Evolutionary conservation across 148 eudicot species (phyloP).

Genomic region (Rhododendron molle): DNA sequence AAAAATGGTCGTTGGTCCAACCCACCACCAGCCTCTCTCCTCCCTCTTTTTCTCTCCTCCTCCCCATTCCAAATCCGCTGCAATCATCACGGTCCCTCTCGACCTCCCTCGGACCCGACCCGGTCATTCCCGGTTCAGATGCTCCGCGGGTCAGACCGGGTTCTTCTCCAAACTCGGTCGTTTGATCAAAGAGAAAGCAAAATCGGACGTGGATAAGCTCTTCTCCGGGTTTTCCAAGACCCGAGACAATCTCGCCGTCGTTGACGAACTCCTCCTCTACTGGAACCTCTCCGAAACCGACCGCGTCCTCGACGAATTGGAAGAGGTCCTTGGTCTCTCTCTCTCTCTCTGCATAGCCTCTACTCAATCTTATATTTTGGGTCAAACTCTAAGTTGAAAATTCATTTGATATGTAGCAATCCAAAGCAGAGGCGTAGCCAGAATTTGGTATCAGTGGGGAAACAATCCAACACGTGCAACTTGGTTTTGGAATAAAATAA

Average conservation of each 20-base stretch:
- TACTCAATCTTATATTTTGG: too few relatives aligned
- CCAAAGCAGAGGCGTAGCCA: too few relatives aligned
- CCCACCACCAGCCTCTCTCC: too few relatives aligned
- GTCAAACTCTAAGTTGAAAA: too few relatives aligned
- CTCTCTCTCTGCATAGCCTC: not conserved
- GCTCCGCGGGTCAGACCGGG: conserved; percentile 65
- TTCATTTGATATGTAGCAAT: not conserved
- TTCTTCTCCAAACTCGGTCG: conserved; percentile 83
- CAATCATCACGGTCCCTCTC: conserved; percentile 5
- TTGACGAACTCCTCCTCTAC: conserved; percentile 81
- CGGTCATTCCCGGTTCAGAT: conserved; percentile 38
- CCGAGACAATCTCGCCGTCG: conserved; percentile 82
- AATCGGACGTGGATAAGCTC: conserved; percentile 83
- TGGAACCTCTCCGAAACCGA: conserved; percentile 94
- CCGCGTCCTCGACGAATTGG: conserved; percentile 88
- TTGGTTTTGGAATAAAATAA: too few relatives aligned
- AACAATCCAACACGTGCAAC: not conserved
- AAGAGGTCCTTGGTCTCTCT: conserved; percentile 48
- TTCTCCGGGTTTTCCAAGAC: conserved; percentile 97
- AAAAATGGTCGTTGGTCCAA: too few relatives aligned
- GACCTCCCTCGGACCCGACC: not conserved
- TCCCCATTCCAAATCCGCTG: conserved; percentile 23
- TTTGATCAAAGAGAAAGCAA: conserved; percentile 85
- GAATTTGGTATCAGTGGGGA: not conserved
- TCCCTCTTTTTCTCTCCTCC: conserved; percentile 15